Base-by-base conservation (phyloP, 768 basidiomycete species). In the Wakefieldia striispora region DNA sequence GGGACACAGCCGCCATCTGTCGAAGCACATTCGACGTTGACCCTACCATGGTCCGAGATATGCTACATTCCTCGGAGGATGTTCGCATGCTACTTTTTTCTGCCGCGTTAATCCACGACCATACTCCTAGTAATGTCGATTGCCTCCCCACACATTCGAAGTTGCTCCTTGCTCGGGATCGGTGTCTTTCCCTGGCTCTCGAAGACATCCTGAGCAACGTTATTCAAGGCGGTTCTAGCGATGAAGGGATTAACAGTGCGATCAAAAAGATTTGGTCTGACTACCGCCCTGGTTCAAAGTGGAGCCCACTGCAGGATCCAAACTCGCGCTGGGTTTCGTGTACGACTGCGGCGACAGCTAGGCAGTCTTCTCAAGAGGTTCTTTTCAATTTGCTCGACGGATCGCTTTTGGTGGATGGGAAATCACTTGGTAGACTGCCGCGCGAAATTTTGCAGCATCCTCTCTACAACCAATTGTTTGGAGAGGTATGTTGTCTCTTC, bases 1-100 rank as follows among this genome's bases (percentile, higher is more conserved):
- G 53, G 24, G 64, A 66, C 9, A 43, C 43, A 6, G 61, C 61
- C 3, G 51, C 53, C 21, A 50, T 52, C 26, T 65, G 63, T 49
- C 56, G 56, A 34, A 53, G 61, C 43, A 65, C 72, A 38, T 71
- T 71, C 16, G 68, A 69, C 35, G 55, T 53, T 6, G 58, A 50
- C n/a, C 36, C 37, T 4, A 1, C 3, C 1, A 26, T 34, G 20
- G 13, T 53, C 6, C 26, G 1, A 1, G 9, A 39, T 1, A 44
- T 72, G 2, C 56, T 73, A 14, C 19, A 24, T 16, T 60, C 61
- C 7, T 12, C 50, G 0, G 47, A 53, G 14, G 66, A 72, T 39
- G 27, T 70, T 11, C 50, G 59, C 6, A 58, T 63, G 21, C 50
- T 74, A 5, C 40, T 74, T 19, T 59, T 63, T 23, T 76, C 68